Evolutionary conservation across 768 basidiomycete species (phyloP).

Genomic region (Lactarius evosmus): DNA sequence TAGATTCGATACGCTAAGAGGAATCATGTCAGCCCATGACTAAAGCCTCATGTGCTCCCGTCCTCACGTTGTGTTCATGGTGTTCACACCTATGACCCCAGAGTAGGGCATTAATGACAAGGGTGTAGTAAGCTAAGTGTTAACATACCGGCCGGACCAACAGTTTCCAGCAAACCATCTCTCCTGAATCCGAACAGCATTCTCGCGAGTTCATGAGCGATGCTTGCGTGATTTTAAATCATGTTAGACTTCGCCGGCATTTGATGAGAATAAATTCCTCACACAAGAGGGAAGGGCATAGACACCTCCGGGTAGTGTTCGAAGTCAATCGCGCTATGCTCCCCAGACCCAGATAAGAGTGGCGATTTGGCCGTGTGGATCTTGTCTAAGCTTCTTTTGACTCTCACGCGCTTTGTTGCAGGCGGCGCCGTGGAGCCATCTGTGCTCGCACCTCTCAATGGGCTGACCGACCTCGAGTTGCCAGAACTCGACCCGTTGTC

Average conservation of each 20-base stretch:
- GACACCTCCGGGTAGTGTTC: slow-evolving; percentile 44
- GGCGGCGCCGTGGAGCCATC: slow-evolving; percentile 2
- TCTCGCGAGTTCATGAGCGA: slow-evolving; percentile 76
- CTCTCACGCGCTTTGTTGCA: slow-evolving; percentile 57
- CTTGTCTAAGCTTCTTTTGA: slow-evolving; percentile 66
- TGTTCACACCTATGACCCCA: slow-evolving; percentile 58
- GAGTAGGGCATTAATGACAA: slow-evolving; percentile 8
- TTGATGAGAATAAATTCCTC: slow-evolving; percentile 30
- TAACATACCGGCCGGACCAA: slow-evolving; percentile 77
- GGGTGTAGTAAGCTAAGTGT: not conserved
- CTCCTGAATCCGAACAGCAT: slow-evolving; percentile 70
- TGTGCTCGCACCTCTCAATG: slow-evolving; percentile 15
- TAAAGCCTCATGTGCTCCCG: not conserved
- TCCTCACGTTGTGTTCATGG: slow-evolving; percentile 63
- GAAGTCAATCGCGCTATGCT: slow-evolving; percentile 58
- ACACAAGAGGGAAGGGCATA: slow-evolving; percentile 82
- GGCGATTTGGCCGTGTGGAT: slow-evolving; percentile 53
- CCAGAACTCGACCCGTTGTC: slow-evolving; percentile 27
- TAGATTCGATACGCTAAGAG: slow-evolving; percentile 66
- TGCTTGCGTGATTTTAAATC: slow-evolving; percentile 40
- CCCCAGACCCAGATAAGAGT: slow-evolving; percentile 50
- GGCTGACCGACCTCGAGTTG: slow-evolving; percentile 17
- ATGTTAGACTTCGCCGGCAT: not conserved
- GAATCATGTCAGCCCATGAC: slow-evolving; percentile 4
- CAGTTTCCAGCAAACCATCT: slow-evolving; percentile 80